Evolutionary conservation across 1,284 basidiomycete genomes (phyloP).

Genomic region (Heterobasidion irregulare): DNA sequence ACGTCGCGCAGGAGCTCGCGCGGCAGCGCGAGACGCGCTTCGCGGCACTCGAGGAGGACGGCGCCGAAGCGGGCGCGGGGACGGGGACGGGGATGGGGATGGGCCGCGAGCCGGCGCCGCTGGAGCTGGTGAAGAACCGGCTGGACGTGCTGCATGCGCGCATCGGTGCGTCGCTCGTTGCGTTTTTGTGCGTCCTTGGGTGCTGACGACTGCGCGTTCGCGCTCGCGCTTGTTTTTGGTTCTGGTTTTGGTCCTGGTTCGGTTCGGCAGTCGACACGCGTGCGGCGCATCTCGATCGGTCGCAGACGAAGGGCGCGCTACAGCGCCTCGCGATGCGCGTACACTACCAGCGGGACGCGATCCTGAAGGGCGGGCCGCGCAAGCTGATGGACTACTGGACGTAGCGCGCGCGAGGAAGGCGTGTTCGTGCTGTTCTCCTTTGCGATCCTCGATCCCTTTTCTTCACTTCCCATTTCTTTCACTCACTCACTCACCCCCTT

Average conservation of each 20-base stretch:
- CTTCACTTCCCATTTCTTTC: not conserved
- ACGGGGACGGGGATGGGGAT: too few relatives aligned
- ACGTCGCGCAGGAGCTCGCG: slow-evolving; percentile 48
- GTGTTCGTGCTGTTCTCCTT: too few relatives aligned
- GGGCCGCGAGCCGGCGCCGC: slow-evolving; percentile 19
- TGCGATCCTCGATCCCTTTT: too few relatives aligned
- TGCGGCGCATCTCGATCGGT: slow-evolving; percentile 64
- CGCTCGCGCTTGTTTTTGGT: not conserved
- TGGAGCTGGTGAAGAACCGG: slow-evolving; percentile 37
- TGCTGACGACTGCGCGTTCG: too few relatives aligned
- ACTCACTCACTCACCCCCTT: too few relatives aligned
- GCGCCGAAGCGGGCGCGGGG: slow-evolving; percentile 29
- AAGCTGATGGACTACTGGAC: slow-evolving; percentile 1
- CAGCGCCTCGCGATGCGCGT: slow-evolving; percentile 57
- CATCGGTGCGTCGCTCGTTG: slow-evolving; percentile 42
- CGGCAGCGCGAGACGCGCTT: not conserved
- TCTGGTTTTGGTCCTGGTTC: not conserved
- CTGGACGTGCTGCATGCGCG: slow-evolving; percentile 48
- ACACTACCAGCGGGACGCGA: slow-evolving; percentile 44
- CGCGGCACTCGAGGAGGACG: not conserved
- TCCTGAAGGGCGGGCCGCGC: slow-evolving; percentile 17
- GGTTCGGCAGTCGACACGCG: slow-evolving; percentile 59
- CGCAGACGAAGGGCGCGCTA: slow-evolving; percentile 55
- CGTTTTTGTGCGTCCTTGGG: not conserved
- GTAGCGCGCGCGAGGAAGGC: not conserved